A percentile compares a stretch with the other conserved stretches of the same genome.
These are phyloP conservation scores for Dendrobium catenatum DNA, from an alignment of 106 monocot genomes.

Conservation along the genomic window DNA sequence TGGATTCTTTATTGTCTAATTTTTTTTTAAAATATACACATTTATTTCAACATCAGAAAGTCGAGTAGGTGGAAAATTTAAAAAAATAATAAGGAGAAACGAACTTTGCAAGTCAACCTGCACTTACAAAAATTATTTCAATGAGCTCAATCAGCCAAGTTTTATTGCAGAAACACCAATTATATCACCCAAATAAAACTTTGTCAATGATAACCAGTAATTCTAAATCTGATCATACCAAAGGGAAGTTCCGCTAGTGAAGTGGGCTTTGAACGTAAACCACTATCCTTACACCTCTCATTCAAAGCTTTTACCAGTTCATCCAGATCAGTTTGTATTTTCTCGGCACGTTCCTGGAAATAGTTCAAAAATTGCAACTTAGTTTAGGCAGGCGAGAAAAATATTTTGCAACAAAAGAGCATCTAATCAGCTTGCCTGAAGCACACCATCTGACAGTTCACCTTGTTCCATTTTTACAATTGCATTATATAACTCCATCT, in stretches of 20 bases:
- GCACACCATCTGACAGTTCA: conserved; percentile 67
- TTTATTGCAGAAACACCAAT: neutral
- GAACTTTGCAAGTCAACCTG: neutral
- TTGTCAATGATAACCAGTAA: too few relatives aligned
- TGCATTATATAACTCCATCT: conserved; percentile 63
- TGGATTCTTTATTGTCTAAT: neutral
- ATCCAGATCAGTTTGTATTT: conserved; percentile 75
- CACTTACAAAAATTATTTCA: neutral
- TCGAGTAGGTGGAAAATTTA: neutral
- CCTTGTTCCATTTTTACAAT: conserved; percentile 77
- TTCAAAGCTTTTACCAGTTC: conserved; percentile 63
- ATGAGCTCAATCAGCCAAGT: neutral
- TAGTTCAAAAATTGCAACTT: neutral
- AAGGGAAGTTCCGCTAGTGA: conserved; percentile 67
- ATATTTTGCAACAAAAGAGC: neutral
- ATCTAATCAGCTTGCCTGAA: conserved; percentile 43
- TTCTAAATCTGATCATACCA: too few relatives aligned
- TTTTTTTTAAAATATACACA: too few relatives aligned
- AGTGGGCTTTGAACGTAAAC: conserved; percentile 55
- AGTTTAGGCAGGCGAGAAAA: neutral
- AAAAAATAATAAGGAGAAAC: neutral
- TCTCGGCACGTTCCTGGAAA: conserved; percentile 69
- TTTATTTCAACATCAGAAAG: neutral
- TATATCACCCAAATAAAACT: neutral
- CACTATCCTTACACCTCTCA: conserved; percentile 63